Conservation (phyloP, 2,329 filamentous ascomycete species). For the Aureobasidium sp. region DNA sequence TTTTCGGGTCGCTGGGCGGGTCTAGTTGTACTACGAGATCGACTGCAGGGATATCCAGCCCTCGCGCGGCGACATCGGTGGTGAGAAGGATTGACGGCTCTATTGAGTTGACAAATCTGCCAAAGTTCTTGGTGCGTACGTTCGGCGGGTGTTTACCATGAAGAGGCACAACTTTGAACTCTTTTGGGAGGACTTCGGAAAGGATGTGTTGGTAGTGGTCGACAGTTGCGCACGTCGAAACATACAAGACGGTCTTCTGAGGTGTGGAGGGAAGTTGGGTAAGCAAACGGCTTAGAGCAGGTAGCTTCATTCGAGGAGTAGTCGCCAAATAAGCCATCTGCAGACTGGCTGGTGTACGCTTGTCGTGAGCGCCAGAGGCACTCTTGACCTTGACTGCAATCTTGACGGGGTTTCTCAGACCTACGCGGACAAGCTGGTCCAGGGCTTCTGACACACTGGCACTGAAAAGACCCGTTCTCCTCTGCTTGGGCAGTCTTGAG, state of each 20-base stretch:
- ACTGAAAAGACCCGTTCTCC: constrained; percentile 87
- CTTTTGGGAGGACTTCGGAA: constrained; percentile 58
- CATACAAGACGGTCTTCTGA: constrained; percentile 81
- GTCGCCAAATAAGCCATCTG: constrained; percentile 79
- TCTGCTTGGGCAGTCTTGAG: constrained; percentile 78
- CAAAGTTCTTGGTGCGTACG: constrained; percentile 82
- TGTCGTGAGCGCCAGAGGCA: constrained; percentile 67
- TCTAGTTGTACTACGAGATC: constrained; percentile 89
- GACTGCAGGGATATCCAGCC: constrained; percentile 85
- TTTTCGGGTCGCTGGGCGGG: constrained; percentile 79
- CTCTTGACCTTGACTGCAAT: constrained; percentile 89
- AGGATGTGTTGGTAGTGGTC: constrained; percentile 87
- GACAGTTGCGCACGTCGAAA: constrained; percentile 89
- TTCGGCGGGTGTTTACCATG: constrained; percentile 90
- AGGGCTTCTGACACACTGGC: constrained; percentile 95
- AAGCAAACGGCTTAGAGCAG: constrained; percentile 64
- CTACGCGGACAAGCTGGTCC: constrained; percentile 84
- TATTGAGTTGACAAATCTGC: constrained; percentile 66
- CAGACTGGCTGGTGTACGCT: constrained; percentile 84
- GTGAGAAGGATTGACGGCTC: constrained; percentile 78
- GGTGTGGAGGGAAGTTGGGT: constrained; percentile 59
- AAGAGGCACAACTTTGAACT: constrained; percentile 67
- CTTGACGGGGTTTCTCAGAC: constrained; percentile 87
- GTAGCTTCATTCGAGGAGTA: constrained; percentile 72
- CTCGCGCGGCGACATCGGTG: constrained; percentile 84